Percentiles rank a stretch among this genome's conserved stretches.
Evolutionary conservation across 169 alveolate species (phyloP).

Genomic region (Eimeria mitis): DNA sequence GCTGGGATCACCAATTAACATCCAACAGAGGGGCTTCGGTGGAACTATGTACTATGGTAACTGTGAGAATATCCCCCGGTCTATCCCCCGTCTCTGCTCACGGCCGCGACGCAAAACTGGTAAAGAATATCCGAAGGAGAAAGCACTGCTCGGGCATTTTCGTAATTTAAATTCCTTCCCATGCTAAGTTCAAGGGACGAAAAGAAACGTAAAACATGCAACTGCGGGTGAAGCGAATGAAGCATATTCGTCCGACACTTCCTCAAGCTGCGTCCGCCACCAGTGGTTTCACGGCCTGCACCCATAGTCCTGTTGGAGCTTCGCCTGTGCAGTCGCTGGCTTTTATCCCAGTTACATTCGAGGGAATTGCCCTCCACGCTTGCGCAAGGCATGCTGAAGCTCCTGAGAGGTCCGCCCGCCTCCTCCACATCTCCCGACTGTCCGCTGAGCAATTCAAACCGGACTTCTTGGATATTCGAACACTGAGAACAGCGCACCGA

Average conservation of each 20-base stretch:
- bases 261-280: neutral
- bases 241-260: slow-evolving; percentile 19
- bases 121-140: slow-evolving; percentile 68
- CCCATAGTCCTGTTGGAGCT: neutral
- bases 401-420: neutral
- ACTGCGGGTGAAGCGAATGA: neutral
- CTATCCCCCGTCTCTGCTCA: neutral
- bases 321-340: slow-evolving; percentile 11
- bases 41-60: neutral
- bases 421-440: slow-evolving; percentile 19
- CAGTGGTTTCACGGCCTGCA: neutral
- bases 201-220: neutral
- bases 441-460: neutral
- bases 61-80: neutral
- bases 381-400: slow-evolving; percentile 31
- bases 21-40: neutral
- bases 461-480: neutral
- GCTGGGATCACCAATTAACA: neutral
- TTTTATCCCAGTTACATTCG: neutral
- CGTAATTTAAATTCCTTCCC: neutral
- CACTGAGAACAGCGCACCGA: slow-evolving; percentile 22
- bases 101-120: slow-evolving; percentile 81
- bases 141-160: slow-evolving; percentile 16
- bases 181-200: slow-evolving; percentile 32
- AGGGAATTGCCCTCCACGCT: neutral